Conservation (phyloP, 2,329 filamentous ascomycete species). For the Neophaeococcomyces mojaviensis region DNA sequence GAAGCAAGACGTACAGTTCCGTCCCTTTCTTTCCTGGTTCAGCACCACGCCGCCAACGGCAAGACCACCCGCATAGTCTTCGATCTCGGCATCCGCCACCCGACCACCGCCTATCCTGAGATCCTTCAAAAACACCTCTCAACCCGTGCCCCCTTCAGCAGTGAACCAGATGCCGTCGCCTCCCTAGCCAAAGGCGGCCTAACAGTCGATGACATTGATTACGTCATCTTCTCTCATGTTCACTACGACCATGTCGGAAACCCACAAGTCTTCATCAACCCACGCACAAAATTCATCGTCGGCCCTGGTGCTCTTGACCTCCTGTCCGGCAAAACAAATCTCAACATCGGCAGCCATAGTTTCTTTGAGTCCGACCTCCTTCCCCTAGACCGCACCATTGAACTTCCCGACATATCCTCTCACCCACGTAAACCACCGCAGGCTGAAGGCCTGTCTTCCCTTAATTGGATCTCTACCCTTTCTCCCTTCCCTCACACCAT, state of each 20-base stretch:
- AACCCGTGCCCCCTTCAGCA: conserved; percentile 22
- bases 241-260: conserved; percentile 30
- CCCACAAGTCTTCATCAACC: conserved; percentile 23
- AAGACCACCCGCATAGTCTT: conserved; percentile 24
- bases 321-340: conserved; percentile 16
- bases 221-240: conserved; percentile 36
- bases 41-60: conserved; percentile 19
- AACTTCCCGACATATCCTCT: conserved; percentile 15
- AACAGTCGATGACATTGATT: conserved; percentile 32
- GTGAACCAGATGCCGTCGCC: conserved; percentile 23
- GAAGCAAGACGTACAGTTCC: conserved; percentile 23
- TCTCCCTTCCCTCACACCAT: conserved; percentile 20
- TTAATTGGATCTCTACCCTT: conserved; percentile 11
- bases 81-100: conserved; percentile 27
- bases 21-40: conserved; percentile 28
- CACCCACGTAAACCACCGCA: conserved; percentile 2
- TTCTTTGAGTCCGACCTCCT: conserved; percentile 26
- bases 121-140: conserved; percentile 22
- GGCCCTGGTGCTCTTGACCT: conserved; percentile 25
- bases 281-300: conserved; percentile 32
- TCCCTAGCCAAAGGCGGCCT: conserved; percentile 32
- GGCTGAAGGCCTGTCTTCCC: neutral
- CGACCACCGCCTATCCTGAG: conserved; percentile 20
- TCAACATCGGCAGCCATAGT: conserved; percentile 21
- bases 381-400: conserved; percentile 20